Evolutionary conservation across 2,329 filamentous ascomycete genomes (phyloP).

Genomic region (Calonectria leucothoes): DNA sequence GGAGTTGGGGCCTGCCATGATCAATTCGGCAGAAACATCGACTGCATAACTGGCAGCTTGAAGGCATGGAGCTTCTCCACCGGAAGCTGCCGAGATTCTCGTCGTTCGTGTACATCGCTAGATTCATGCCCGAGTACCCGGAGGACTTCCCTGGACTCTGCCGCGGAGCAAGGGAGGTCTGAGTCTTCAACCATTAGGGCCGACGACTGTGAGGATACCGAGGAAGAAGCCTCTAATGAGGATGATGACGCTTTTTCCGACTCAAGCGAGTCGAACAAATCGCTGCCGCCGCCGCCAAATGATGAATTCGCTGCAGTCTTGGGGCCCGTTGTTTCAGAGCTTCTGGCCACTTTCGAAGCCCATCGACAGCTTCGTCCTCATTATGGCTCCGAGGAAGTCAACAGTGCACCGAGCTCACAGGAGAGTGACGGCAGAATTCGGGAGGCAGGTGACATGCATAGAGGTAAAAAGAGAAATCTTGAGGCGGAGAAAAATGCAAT

Average conservation of each 20-base stretch:
- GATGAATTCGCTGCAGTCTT: neutral
- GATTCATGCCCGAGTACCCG: neutral
- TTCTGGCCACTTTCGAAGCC: neutral
- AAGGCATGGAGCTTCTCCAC: neutral
- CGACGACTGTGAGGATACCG: neutral
- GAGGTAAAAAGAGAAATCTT: neutral
- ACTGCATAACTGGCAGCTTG: neutral
- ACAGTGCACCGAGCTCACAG: neutral
- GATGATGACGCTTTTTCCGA: neutral
- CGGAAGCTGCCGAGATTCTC: neutral
- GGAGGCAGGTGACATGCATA: neutral
- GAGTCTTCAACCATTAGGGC: neutral
- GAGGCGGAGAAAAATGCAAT: neutral
- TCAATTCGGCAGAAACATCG: neutral
- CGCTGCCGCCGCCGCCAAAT: neutral
- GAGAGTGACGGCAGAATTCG: neutral
- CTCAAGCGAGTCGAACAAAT: neutral
- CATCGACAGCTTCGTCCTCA: neutral
- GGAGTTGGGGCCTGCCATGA: neutral
- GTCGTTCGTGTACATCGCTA: neutral
- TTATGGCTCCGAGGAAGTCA: neutral
- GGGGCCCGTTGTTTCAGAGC: neutral
- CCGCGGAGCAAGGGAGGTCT: neutral
- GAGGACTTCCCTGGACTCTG: neutral
- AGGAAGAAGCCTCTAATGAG: neutral